phyloP scores from a whole-genome alignment of 2,329 filamentous ascomycete species.

The Trichothecium roseum region DNA sequence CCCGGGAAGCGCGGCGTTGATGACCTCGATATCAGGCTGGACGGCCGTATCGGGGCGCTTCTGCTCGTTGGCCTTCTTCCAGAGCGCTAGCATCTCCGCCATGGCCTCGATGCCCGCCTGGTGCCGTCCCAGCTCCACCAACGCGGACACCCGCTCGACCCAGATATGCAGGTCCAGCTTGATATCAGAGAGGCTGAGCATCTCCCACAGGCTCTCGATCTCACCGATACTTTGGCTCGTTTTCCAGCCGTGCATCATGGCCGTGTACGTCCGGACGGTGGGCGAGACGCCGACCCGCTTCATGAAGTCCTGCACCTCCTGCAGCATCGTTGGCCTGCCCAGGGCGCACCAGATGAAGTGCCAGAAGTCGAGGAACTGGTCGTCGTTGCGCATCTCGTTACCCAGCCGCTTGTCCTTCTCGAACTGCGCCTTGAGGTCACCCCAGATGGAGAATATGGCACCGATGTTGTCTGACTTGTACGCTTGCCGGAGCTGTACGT shows the following conservation, averaged over 20 bases:
- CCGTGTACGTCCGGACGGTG: conserved; percentile 56
- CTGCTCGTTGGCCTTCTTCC: conserved; percentile 32
- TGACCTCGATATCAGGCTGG: conserved; percentile 49
- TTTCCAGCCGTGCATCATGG: conserved; percentile 63
- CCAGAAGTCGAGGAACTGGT: conserved; percentile 28
- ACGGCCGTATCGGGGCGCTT: conserved; percentile 27
- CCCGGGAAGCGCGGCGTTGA: conserved; percentile 62
- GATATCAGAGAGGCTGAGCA: conserved; percentile 45
- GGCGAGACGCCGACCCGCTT: conserved; percentile 40
- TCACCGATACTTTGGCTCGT: conserved; percentile 45
- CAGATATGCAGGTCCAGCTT: conserved; percentile 56
- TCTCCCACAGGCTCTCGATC: conserved; percentile 57
- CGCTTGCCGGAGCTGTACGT: conserved; percentile 18
- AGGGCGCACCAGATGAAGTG: conserved; percentile 28
- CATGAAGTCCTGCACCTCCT: conserved; percentile 32
- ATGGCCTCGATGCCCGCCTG: conserved; percentile 52
- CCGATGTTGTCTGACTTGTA: conserved; percentile 17
- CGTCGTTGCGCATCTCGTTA: conserved; percentile 18
- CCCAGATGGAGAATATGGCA: conserved; percentile 21
- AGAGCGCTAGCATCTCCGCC: conserved; percentile 53
- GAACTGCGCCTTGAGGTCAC: conserved; percentile 16
- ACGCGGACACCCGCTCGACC: conserved; percentile 58
- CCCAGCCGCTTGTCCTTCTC: conserved; percentile 13
- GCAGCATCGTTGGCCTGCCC: conserved; percentile 15
- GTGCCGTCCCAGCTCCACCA: conserved; percentile 45